phyloP scores from a whole-genome alignment of 1,139 yeast species.

The Meyerozyma athensensis region DNA sequence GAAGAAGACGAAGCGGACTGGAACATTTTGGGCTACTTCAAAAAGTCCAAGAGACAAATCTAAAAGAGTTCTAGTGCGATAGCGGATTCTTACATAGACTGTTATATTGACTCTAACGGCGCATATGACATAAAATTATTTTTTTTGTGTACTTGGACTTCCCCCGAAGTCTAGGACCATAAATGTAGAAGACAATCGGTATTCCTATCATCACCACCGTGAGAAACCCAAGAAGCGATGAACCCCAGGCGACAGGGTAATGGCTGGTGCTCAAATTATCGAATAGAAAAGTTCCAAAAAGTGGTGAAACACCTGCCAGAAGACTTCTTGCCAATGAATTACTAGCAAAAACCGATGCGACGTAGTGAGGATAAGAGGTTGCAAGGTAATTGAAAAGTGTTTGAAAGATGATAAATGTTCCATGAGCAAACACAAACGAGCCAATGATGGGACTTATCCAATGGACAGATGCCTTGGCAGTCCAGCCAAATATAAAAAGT shows the following conservation, averaged over 20 bases:
- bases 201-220: conserved; percentile 4
- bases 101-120: too few relatives aligned
- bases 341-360: conserved; percentile 6
- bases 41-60: too few relatives aligned
- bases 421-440: conserved; percentile 1
- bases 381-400: conserved; percentile 5
- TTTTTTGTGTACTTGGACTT: conserved; percentile 3
- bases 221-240: neutral
- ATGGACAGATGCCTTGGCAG: conserved; percentile 2
- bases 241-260: conserved; percentile 11
- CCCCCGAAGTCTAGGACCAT: conserved; percentile 5
- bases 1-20: neutral
- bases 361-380: conserved; percentile 10
- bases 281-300: conserved; percentile 12
- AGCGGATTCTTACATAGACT: too few relatives aligned
- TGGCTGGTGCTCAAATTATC: conserved; percentile 8
- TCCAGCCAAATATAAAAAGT: conserved; percentile 5
- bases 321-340: conserved; percentile 4
- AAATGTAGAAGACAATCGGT: conserved; percentile 3
- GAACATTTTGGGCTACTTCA: neutral
- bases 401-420: conserved; percentile 5
- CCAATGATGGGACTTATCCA: conserved; percentile 6
- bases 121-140: too few relatives aligned
- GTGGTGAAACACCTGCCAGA: conserved; percentile 10
- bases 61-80: too few relatives aligned